Conservation (phyloP, 1,284 basidiomycete genomes). For the Spongiforma sp. region DNA sequence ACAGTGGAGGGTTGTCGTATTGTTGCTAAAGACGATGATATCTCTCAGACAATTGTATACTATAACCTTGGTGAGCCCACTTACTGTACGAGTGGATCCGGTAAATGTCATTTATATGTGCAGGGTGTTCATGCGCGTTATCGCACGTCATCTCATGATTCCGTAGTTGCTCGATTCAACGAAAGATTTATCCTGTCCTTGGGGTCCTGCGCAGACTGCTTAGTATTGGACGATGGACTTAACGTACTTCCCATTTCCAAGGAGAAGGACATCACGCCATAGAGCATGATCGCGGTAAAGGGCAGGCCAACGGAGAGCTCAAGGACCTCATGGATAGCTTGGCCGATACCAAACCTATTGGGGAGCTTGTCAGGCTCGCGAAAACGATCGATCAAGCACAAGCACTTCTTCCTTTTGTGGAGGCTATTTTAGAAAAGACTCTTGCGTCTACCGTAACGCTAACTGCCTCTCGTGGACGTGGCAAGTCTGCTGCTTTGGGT, state of each 20-base stretch:
- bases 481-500: constrained; percentile 96
- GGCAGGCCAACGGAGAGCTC: constrained; percentile 70
- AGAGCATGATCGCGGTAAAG: constrained; percentile 55
- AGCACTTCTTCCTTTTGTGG: constrained; percentile 91
- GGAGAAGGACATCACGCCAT: constrained; percentile 88
- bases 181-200: constrained; percentile 97
- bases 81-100: background rate
- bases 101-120: constrained; percentile 3
- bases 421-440: constrained; percentile 91
- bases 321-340: constrained; percentile 84
- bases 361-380: constrained; percentile 90
- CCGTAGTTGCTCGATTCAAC: constrained; percentile 95
- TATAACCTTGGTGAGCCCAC: constrained; percentile 87
- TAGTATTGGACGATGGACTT: constrained; percentile 97
- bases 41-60: constrained; percentile 93
- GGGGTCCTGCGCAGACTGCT: constrained; percentile 88
- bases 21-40: constrained; percentile 95
- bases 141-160: constrained; percentile 89
- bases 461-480: constrained; percentile 94
- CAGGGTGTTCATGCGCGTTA: constrained; percentile 96
- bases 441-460: constrained; percentile 95
- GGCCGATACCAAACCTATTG: constrained; percentile 86
- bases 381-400: constrained; percentile 95
- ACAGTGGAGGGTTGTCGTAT: constrained; percentile 95
- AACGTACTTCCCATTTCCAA: constrained; percentile 98